A percentile compares a stretch with the other conserved stretches of the same genome.
These are phyloP conservation scores for Daldinia concentrica DNA, from an alignment of 495 filamentous ascomycete genomes.

Conservation along the genomic window DNA sequence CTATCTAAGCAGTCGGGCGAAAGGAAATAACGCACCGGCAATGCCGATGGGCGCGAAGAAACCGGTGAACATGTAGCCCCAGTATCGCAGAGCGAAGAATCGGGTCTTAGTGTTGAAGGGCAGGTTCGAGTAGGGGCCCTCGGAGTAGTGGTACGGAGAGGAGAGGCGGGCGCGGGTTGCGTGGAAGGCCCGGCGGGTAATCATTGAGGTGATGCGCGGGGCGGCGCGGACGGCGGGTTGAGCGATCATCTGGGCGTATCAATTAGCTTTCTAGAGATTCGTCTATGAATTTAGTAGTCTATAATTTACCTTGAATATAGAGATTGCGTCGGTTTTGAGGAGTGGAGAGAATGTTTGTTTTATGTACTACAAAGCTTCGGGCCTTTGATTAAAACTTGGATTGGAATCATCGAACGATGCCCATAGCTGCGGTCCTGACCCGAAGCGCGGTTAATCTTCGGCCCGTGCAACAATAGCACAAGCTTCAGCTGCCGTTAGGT, in stretches of 20 bases:
- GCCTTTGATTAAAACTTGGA: slow-evolving; percentile 31
- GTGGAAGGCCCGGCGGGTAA: slow-evolving; percentile 93
- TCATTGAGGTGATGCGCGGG: slow-evolving; percentile 64
- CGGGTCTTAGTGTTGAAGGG: slow-evolving; percentile 95
- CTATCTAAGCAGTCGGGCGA: background rate
- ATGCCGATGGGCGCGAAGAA: slow-evolving; percentile 85
- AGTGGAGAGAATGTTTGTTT: slow-evolving; percentile 22
- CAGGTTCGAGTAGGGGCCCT: slow-evolving; percentile 92
- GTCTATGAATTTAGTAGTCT: background rate
- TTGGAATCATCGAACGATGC: slow-evolving; percentile 38
- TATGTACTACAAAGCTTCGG: slow-evolving; percentile 9
- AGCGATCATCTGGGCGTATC: slow-evolving; percentile 77
- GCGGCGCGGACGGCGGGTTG: slow-evolving; percentile 75
- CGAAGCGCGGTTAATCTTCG: slow-evolving; percentile 26
- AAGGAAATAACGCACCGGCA: slow-evolving; percentile 68
- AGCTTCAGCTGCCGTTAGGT: background rate
- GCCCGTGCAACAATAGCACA: background rate
- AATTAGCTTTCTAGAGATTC: slow-evolving; percentile 40
- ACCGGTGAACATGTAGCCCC: slow-evolving; percentile 78
- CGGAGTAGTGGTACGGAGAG: slow-evolving; percentile 97
- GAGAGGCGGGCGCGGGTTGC: slow-evolving; percentile 84
- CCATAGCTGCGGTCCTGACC: slow-evolving; percentile 11
- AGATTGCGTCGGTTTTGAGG: slow-evolving; percentile 33
- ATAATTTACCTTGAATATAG: slow-evolving; percentile 45
- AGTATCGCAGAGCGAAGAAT: slow-evolving; percentile 84